Percentiles rank a stretch among this genome's conserved stretches.
Evolutionary conservation across 2,329 filamentous ascomycete genomes (phyloP).

Genomic region (Diplocarpon rosae): DNA sequence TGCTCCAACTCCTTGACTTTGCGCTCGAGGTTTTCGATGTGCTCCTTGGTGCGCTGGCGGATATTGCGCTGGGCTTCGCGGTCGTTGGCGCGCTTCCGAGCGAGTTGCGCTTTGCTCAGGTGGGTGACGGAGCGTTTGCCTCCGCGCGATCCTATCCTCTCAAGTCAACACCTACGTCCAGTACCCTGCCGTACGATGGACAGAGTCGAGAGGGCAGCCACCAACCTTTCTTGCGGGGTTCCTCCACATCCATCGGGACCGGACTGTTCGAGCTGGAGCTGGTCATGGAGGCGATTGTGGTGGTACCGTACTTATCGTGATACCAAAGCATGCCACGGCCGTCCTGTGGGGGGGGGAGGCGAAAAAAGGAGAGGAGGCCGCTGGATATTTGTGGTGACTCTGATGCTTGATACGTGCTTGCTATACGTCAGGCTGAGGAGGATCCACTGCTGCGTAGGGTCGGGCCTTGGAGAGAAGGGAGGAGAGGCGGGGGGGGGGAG

Average conservation of each 20-base stretch:
- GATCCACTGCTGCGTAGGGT: no score
- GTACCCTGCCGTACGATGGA: no score
- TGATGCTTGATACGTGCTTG: no score
- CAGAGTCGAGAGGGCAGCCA: neutral
- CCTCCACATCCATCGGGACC: slow-evolving; percentile 9
- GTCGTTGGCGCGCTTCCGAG: slow-evolving; percentile 83
- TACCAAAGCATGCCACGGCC: no score
- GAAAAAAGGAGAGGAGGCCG: no score
- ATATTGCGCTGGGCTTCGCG: slow-evolving; percentile 85
- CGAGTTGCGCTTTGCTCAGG: slow-evolving; percentile 77
- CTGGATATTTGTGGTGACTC: no score
- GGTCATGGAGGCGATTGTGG: slow-evolving; percentile 8
- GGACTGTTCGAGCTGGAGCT: slow-evolving; percentile 12
- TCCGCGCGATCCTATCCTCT: slow-evolving; percentile 25
- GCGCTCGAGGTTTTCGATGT: slow-evolving; percentile 42
- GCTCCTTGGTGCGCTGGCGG: slow-evolving; percentile 72
- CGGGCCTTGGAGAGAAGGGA: no score
- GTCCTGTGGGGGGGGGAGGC: no score
- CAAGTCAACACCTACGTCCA: slow-evolving; percentile 8
- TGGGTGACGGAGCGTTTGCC: slow-evolving; percentile 72
- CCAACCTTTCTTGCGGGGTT: slow-evolving; percentile 14
- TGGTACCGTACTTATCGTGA: slow-evolving; percentile 2
- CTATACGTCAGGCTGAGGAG: no score
- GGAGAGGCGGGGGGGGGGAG: no score
- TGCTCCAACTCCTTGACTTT: slow-evolving; percentile 25